Base-by-base conservation (phyloP, 2,329 filamentous ascomycete species). In the Aspergillus japonicus region DNA sequence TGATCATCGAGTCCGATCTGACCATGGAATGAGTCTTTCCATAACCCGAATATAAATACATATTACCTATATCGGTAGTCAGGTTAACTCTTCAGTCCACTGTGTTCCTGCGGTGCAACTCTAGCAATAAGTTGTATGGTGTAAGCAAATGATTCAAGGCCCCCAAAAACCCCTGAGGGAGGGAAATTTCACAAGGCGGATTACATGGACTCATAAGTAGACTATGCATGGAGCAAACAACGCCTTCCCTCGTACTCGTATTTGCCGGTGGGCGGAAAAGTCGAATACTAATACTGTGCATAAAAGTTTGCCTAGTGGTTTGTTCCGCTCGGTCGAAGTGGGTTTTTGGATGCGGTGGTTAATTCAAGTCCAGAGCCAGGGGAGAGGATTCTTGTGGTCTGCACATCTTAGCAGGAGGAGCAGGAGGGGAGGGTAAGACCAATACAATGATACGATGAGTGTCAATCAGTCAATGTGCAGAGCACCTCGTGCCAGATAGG, bases 201-300 rank as follows among this genome's bases (percentile, higher is more conserved):
- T 14, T 35, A 14, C 19, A 26, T 21, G 52, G 47, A 29, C 7
- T 29, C 26, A 8, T 29, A 29, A 29, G 26, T 8, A 10, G 24
- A 24, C 5, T 31, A 16, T 10, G 53, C 42, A 19, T 19, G 26
- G 19, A 55, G 10, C 29, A 48, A 47, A 19, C 53, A 35, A 29
- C 42, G 26, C 19, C 26, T 42, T 29, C n/a, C 3, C 14, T 55
- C 53, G 53, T 55, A 55, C 53, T 55, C 53, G 53, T 55, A 55
- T 55, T 48, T 19, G 35, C 47, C 33, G 42, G 42, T 55, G 47
- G 53, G 53, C 53, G 23, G 23, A n/a, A n/a, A 48, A 55, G n/a
- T 42, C 35, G 3, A 23, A 31, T 21, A 23, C 2, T 23, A 24
- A 47, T 47, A 19, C 48, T 48, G 53, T 47, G 47, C 53, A 44